Conservation (phyloP, 257 asterid genomes). For the Thymus quinquecostatus region DNA sequence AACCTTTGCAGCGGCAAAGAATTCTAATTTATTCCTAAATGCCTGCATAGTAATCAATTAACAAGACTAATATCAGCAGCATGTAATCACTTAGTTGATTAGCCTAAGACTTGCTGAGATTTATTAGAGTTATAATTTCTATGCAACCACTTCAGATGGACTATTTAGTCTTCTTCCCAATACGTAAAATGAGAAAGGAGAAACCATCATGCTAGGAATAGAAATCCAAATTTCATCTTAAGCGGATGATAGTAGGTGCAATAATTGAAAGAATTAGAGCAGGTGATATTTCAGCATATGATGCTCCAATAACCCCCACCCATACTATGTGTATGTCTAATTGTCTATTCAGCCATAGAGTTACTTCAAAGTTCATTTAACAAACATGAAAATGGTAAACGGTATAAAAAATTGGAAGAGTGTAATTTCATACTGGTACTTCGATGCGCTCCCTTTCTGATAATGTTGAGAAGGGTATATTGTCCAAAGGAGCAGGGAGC, state of each 20-base stretch:
- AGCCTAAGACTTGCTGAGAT: slow-evolving; percentile 24
- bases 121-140: not conserved
- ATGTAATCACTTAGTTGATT: slow-evolving; percentile 20
- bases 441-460: slow-evolving; percentile 88
- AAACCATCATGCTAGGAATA: slow-evolving; percentile 21
- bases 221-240: slow-evolving; percentile 7
- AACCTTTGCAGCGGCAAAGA: slow-evolving; percentile 95
- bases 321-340: slow-evolving; percentile 12
- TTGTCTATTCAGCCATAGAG: slow-evolving; percentile 15
- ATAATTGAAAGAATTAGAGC: slow-evolving; percentile 9
- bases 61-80: slow-evolving; percentile 20
- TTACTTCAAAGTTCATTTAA: slow-evolving; percentile 12
- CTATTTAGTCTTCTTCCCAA: slow-evolving; percentile 21
- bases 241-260: slow-evolving; percentile 3
- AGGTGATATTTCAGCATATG: slow-evolving; percentile 25
- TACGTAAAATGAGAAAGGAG: not conserved
- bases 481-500: slow-evolving; percentile 86
- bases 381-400: slow-evolving; percentile 10
- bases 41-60: slow-evolving; percentile 52
- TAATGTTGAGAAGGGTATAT: slow-evolving; percentile 79
- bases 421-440: slow-evolving; percentile 67
- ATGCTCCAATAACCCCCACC: slow-evolving; percentile 16
- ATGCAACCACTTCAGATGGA: slow-evolving; percentile 19
- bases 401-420: slow-evolving; percentile 29
- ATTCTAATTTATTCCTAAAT: slow-evolving; percentile 82